Conservation (phyloP, 257 asterid species). For the Craterostigma plantagineum region DNA sequence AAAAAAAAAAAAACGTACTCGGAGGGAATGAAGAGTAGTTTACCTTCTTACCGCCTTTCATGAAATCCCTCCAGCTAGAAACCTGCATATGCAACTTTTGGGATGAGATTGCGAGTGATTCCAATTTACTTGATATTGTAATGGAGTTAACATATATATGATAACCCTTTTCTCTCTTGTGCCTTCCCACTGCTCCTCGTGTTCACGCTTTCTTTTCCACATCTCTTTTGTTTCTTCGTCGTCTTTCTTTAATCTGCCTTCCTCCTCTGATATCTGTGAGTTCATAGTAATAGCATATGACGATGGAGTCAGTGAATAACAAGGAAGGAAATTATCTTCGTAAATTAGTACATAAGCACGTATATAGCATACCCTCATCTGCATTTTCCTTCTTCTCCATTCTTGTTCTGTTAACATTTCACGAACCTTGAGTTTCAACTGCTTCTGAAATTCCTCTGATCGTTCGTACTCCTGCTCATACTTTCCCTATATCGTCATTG, state of each 20-base stretch:
- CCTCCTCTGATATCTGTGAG: slow-evolving; percentile 89
- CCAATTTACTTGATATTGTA: not conserved
- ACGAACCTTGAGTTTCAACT: slow-evolving; percentile 80
- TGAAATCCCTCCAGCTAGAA: slow-evolving; percentile 96
- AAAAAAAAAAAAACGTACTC: not conserved
- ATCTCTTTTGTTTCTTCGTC: slow-evolving; percentile 95
- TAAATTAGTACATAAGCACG: slow-evolving; percentile 1
- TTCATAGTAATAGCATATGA: not conserved
- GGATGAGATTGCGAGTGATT: not conserved
- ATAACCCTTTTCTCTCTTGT: slow-evolving; percentile 90
- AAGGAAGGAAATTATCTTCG: slow-evolving; percentile 5
- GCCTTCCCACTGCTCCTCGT: slow-evolving; percentile 99
- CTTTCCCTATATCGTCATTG: slow-evolving; percentile 47
- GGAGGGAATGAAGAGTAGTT: slow-evolving; percentile 1
- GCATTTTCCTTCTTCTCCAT: slow-evolving; percentile 99
- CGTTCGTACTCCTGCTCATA: slow-evolving; percentile 76
- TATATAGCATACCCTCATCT: slow-evolving; percentile 60
- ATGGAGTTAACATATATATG: not conserved
- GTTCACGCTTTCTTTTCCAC: slow-evolving; percentile 99
- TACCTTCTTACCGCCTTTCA: slow-evolving; percentile 98
- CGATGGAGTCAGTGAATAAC: not conserved
- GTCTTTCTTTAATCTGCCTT: slow-evolving; percentile 96
- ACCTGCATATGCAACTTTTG: slow-evolving; percentile 28
- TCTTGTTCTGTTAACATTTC: slow-evolving; percentile 95
- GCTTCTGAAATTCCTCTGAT: slow-evolving; percentile 74